Base-by-base conservation (phyloP, 2,329 filamentous ascomycete genomes). In the Capronia epimyces region DNA sequence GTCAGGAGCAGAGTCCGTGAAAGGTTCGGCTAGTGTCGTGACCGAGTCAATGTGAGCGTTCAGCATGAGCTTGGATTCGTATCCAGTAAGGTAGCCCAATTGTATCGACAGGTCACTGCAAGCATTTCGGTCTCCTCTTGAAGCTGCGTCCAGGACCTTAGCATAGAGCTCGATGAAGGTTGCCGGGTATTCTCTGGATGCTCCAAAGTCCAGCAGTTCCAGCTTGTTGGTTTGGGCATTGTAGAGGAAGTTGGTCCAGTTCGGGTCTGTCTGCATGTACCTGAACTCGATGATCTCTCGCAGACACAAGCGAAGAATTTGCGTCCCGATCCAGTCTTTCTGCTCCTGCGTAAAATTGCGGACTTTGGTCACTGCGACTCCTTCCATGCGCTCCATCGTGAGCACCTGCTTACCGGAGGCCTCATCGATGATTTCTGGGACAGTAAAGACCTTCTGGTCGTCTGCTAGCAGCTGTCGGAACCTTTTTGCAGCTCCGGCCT, bases 231-330 rank as follows among this genome's bases (percentile, higher is more conserved):
- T 81, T 16, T 73, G 62, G 1, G 82, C 74, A 62, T 97, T 93
- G 75, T 89, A 98, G 16, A 97, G 77, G 69, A 98, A 98, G 70
- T 98, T 98, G 27, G 91, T 97, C 93, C 93, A 98, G 75, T 98
- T 98, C 34, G 93, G 93, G 66, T 98, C 93, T 3, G 93, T 98
- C 72, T 98, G 93, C 93, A 98, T 98, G 73, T 95, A 97, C 54
- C 78, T 83, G 79, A 96, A 97, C 69, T 95, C 89, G 58, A 84
- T 84, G 61, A 97, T 91, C 71, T 97, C 93, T 52, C 90, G 84
- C 32, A 97, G 78, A 66, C 89, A 97, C 9, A 98, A 82, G 3
- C 89, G 86, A 46, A 97, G 79, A 59, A 97, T 87, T 63, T 97
- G 87, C 0, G 89, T 93, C 46, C 93, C 93, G 63, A 98, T 95